Evolutionary conservation across 2,329 filamentous ascomycete species (phyloP), one percentile per base, ranked within the genome.

Genomic region (Ophiostoma fasciatum): DNA sequence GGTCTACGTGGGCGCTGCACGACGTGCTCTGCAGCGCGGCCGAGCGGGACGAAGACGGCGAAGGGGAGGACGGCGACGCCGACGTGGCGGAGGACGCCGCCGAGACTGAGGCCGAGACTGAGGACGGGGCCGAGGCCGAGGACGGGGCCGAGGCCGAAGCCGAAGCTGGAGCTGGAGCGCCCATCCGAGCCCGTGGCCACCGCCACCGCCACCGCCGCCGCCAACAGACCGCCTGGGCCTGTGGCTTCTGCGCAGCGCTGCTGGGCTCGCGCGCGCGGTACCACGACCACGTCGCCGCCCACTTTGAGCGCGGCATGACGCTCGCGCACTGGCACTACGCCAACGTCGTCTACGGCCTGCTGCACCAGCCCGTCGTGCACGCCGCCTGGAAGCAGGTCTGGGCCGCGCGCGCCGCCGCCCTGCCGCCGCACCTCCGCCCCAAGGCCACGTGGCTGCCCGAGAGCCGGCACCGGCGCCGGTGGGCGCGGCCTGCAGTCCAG

Each of bases 1-100:
- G 78, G 50, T 74, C 75, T 43, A 73, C 78, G 51, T 80, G 70
- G 75, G 77, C 77, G 53, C 66, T 71, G 22, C 75, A 80, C 52
- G 73, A 79, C 50, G 74, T 78, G 45, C 17, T 14, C 4, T 79
- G 75, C 55, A 78, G 78, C 53, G 74, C 76, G 45, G 72, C 77
- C 51, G 17, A 33, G 14, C 20, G 35, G 5, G 26, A 19, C 27
- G 25, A 30, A 14, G 15, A 9, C 19, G 27, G 7, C 33, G 28
- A 8, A 17, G 19, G 5, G 18, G 18, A 31, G 7, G 8, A 22
- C 9, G 17, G 33, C 14, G 20, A 25, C 9, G n/a, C n/a, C n/a
- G n/a, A n/a, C n/a, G n/a, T n/a, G n/a, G n/a, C n/a, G n/a, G n/a
- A n/a, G n/a, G n/a, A n/a, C n/a, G n/a, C n/a, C n/a, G n/a, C n/a